These are phyloP conservation scores for Cordyceps pruinosa DNA, from an alignment of 2,329 filamentous ascomycete genomes.

Conservation along the genomic window DNA sequence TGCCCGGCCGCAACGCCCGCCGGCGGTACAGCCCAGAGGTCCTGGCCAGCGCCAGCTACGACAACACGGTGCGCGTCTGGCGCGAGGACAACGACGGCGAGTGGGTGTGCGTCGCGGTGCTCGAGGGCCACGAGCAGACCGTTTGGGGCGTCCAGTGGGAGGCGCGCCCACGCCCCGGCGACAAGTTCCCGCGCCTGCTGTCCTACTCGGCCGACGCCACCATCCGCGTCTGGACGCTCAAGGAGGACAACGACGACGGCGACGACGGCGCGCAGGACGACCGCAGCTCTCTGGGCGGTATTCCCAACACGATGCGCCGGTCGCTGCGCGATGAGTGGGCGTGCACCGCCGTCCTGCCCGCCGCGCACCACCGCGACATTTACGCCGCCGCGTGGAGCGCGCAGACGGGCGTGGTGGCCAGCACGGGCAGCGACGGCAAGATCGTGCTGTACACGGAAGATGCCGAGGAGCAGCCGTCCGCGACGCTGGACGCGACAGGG, in stretches of 20 bases:
- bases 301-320: constrained; percentile 86
- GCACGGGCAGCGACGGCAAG: constrained; percentile 78
- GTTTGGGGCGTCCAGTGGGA: constrained; percentile 85
- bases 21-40: constrained; percentile 57
- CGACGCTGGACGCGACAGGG: constrained; percentile 19
- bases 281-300: constrained; percentile 43
- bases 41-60: constrained; percentile 86
- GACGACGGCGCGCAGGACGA: constrained; percentile 27
- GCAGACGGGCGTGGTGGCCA: constrained; percentile 71
- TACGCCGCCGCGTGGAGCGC: constrained; percentile 84
- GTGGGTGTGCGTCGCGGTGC: constrained; percentile 80
- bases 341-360: constrained; percentile 68
- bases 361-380: constrained; percentile 69
- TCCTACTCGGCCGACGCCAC: constrained; percentile 82
- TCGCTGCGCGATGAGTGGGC: constrained; percentile 76
- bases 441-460: constrained; percentile 72
- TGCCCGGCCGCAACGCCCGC: constrained; percentile 38
- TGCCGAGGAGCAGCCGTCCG: constrained; percentile 14
- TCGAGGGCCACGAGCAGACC: constrained; percentile 76
- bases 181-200: constrained; percentile 55
- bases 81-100: constrained; percentile 81
- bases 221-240: constrained; percentile 70
- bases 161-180: constrained; percentile 31
- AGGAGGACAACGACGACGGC: constrained; percentile 39
- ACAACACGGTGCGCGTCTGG: constrained; percentile 85